phyloP scores from a whole-genome alignment of 2,329 filamentous ascomycete species.

The Macrophomina pseudophaseolina region DNA sequence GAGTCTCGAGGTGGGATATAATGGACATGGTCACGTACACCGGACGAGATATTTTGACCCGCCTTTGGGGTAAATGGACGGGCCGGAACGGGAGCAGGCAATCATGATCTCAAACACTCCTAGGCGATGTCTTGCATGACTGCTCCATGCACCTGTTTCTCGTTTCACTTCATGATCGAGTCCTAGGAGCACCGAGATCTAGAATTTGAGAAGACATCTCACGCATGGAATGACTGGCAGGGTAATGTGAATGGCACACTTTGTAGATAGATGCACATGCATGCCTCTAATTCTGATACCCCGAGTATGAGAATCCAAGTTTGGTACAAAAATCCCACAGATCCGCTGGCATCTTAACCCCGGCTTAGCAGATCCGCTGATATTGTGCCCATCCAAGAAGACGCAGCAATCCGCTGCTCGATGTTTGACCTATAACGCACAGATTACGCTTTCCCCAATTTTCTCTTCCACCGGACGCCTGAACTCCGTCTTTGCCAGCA shows the following conservation, averaged over 20 bases:
- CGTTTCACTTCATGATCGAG: neutral
- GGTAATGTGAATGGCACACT: no score
- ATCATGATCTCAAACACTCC: neutral
- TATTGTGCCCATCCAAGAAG: neutral
- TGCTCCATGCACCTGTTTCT: neutral
- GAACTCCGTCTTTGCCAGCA: constrained; percentile 26
- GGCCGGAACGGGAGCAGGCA: neutral
- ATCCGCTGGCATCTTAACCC: no score
- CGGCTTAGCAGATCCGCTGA: no score
- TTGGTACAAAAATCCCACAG: no score
- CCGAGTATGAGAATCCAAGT: no score
- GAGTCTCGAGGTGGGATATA: no score
- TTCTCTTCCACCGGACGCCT: constrained; percentile 2
- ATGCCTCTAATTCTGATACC: no score
- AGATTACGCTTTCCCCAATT: neutral
- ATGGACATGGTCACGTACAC: neutral
- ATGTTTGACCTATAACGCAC: neutral
- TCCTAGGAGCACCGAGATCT: neutral
- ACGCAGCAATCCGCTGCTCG: neutral
- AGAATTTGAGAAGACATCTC: neutral
- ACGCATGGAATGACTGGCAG: neutral
- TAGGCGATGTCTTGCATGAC: neutral
- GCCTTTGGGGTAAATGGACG: neutral
- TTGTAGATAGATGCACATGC: no score
- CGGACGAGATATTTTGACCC: neutral